A percentile compares a stretch with the other conserved stretches of the same genome.
Evolutionary conservation across 2,329 filamentous ascomycete species (phyloP).

Genomic region (Coleophoma crateriformis): DNA sequence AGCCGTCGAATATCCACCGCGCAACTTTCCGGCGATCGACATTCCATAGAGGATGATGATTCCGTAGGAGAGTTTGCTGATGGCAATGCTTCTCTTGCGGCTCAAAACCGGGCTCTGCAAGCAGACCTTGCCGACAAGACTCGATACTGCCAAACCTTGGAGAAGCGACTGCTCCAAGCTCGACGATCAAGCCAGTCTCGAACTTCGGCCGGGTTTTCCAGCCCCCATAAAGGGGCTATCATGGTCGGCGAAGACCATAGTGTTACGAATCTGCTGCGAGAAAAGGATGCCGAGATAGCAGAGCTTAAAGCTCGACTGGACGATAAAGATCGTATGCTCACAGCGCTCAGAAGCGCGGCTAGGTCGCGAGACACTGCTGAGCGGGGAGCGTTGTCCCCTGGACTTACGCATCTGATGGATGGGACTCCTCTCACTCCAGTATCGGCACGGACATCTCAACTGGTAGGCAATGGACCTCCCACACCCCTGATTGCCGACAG

Average conservation of each 20-base stretch:
- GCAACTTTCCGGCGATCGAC: constrained; percentile 8
- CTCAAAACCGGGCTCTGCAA: constrained; percentile 89
- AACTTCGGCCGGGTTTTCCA: constrained; percentile 68
- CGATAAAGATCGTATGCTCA: constrained; percentile 91
- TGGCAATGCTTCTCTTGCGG: constrained; percentile 71
- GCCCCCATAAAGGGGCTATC: constrained; percentile 50
- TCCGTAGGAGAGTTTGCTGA: constrained; percentile 79
- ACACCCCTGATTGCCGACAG: constrained; percentile 11
- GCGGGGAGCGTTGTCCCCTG: constrained; percentile 26
- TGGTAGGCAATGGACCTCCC: constrained; percentile 13
- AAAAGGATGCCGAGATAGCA: constrained; percentile 89
- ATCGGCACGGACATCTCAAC: constrained; percentile 20
- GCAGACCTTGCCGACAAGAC: constrained; percentile 96
- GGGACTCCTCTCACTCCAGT: constrained; percentile 23
- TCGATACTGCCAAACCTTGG: constrained; percentile 88
- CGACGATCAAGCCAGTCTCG: constrained; percentile 84
- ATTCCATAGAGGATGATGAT: constrained; percentile 54
- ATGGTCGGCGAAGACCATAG: constrained; percentile 77
- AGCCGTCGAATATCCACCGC: constrained; percentile 15
- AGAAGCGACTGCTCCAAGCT: constrained; percentile 87
- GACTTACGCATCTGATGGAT: constrained; percentile 9
- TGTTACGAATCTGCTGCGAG: constrained; percentile 65
- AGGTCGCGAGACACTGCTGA: constrained; percentile 82
- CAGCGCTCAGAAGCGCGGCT: constrained; percentile 77
- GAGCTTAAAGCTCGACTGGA: constrained; percentile 86